Evolutionary conservation across 768 basidiomycete genomes (phyloP), one percentile per base, ranked within the genome.

Genomic region (Porpolomopsis calyptriformis): DNA sequence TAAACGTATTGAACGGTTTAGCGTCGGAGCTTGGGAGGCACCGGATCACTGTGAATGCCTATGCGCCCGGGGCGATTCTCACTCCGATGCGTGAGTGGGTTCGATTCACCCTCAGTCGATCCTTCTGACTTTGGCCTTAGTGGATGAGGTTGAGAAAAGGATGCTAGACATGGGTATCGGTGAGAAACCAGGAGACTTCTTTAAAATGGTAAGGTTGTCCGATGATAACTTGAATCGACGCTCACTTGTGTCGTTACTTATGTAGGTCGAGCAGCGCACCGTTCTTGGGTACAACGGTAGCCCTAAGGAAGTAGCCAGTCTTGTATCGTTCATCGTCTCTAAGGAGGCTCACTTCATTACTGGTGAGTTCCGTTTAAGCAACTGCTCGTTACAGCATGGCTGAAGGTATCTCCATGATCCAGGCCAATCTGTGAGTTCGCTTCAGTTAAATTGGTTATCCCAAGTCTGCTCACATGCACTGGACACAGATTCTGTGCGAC

Each of bases 1-100:
- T 25, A 22, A 40, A 10, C 40, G 35, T 8, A 9, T 4, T 20
- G 10, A 18, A 20, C 23, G 39, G n/a, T 14, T 16, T 33, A 71
- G 68, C 69, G 0, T 26, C 53, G n/a, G 68, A 71, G 50, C 54
- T 69, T 4, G 68, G 59, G 8, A 49, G 48, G 23, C 49, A 70
- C 45, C 54, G 55, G 4, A 73, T 72, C 33, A 71, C 66, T 1
- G 68, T 69, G 14, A 72, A 73, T 27, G 62, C 67, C 1, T 69
- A 71, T 42, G 63, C 66, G 6, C 66, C 67, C 16, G 65, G 68
- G 36, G 2, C 57, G 4, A 34, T 44, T 20, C 4, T 25, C 26
- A 44, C 43, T n/a, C 26, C 43, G 6, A n/a, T 31, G 23, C 9
- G 43, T 44, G 14, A 33, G 43, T 19, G 10, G 22, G 11, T 29